phyloP scores from a whole-genome alignment of 1,139 yeast species.

The Sugiyamaella novakii region DNA sequence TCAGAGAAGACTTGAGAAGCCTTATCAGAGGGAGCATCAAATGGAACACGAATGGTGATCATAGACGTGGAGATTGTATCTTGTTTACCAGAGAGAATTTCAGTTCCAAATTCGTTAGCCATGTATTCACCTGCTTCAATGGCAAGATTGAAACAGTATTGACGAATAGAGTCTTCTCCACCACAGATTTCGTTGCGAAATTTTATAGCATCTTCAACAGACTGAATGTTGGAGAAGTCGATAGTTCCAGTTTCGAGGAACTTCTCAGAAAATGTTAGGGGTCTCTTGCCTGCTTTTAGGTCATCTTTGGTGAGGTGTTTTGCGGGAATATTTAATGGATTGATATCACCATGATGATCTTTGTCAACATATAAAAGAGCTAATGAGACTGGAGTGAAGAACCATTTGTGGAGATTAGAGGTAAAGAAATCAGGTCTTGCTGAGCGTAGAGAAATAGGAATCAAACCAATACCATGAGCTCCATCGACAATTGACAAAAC shows the following conservation, averaged over 20 bases:
- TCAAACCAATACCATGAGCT: slow-evolving; percentile 67
- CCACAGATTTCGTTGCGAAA: slow-evolving; percentile 62
- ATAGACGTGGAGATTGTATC: slow-evolving; percentile 46
- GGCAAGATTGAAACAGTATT: slow-evolving; percentile 53
- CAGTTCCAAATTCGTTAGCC: slow-evolving; percentile 40
- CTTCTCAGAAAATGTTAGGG: slow-evolving; percentile 32
- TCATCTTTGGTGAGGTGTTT: slow-evolving; percentile 29
- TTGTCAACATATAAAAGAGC: slow-evolving; percentile 63
- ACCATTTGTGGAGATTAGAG: slow-evolving; percentile 73
- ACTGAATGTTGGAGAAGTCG: slow-evolving; percentile 42
- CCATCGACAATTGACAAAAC: slow-evolving; percentile 67
- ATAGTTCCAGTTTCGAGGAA: slow-evolving; percentile 45
- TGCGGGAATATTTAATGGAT: slow-evolving; percentile 53
- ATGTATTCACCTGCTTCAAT: slow-evolving; percentile 47
- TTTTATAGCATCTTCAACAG: slow-evolving; percentile 49
- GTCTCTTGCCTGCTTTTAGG: slow-evolving; percentile 17
- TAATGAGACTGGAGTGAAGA: slow-evolving; percentile 58
- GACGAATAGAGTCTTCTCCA: slow-evolving; percentile 56
- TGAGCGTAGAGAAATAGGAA: slow-evolving; percentile 50
- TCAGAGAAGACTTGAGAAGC: slow-evolving; percentile 16
- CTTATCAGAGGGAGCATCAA: slow-evolving; percentile 21
- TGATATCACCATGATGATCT: slow-evolving; percentile 53
- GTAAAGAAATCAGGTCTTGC: slow-evolving; percentile 63
- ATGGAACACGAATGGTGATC: slow-evolving; percentile 53
- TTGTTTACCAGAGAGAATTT: slow-evolving; percentile 44